Evolutionary conservation across 192 early-diverging fungal genomes (phyloP).

Genomic region (Backusella sp.): DNA sequence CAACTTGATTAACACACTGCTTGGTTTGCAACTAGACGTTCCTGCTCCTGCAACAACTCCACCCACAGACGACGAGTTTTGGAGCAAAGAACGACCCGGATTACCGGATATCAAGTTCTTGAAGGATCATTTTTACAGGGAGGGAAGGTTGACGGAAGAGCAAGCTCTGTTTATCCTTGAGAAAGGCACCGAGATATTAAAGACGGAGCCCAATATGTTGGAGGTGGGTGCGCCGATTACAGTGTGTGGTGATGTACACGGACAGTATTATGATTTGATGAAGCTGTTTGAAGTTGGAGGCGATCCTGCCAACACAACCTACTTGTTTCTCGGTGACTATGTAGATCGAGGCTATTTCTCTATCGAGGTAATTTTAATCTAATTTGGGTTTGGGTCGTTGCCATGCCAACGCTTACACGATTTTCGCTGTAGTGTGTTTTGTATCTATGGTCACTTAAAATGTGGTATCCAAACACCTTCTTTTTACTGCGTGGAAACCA

Average conservation of each 20-base stretch:
- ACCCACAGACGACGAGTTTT: slow-evolving; percentile 53
- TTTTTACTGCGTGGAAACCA: slow-evolving; percentile 95
- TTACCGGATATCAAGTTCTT: slow-evolving; percentile 83
- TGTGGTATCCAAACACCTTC: slow-evolving; percentile 84
- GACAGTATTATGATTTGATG: slow-evolving; percentile 97
- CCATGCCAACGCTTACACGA: not conserved
- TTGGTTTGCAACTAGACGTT: slow-evolving; percentile 40
- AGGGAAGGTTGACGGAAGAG: slow-evolving; percentile 88
- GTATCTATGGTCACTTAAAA: slow-evolving; percentile 89
- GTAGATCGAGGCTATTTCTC: slow-evolving; percentile 97
- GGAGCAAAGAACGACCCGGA: slow-evolving; percentile 51
- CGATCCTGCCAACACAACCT: slow-evolving; percentile 84
- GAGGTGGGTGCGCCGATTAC: slow-evolving; percentile 92
- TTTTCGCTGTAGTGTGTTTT: slow-evolving; percentile 70
- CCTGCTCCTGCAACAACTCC: slow-evolving; percentile 51
- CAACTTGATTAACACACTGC: not conserved
- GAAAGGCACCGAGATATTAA: slow-evolving; percentile 79
- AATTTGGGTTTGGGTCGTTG: no score
- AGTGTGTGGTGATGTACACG: slow-evolving; percentile 97
- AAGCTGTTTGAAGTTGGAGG: slow-evolving; percentile 98
- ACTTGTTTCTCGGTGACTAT: slow-evolving; percentile 95
- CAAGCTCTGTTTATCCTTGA: slow-evolving; percentile 88
- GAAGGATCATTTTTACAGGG: slow-evolving; percentile 89
- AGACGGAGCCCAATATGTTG: slow-evolving; percentile 79
- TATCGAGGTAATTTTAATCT: slow-evolving; percentile 68